These are phyloP conservation scores for Passiflora organensis DNA, from an alignment of 345 rosid species.

Conservation along the genomic window DNA sequence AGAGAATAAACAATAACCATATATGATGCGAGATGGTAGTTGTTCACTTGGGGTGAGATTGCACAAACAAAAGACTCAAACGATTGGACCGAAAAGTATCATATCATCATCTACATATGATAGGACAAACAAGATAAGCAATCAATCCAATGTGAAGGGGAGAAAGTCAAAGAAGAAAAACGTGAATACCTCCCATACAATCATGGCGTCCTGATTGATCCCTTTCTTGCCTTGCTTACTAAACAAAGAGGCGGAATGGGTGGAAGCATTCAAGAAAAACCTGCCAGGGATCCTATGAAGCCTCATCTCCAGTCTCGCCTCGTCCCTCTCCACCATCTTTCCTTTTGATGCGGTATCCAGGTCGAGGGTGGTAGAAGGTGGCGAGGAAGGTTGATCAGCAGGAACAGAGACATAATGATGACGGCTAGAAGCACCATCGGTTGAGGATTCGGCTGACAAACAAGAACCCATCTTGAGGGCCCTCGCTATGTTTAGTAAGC, in stretches of 20 bases:
- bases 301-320: background rate
- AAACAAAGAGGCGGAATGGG: slow-evolving; percentile 1
- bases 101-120: background rate
- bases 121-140: background rate
- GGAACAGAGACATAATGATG: background rate
- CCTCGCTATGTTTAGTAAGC: background rate
- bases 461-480: background rate
- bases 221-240: slow-evolving; percentile 16
- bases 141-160: too few relatives aligned
- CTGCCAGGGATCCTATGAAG: slow-evolving; percentile 3
- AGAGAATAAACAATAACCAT: too few relatives aligned
- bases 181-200: slow-evolving; percentile 7
- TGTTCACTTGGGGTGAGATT: background rate
- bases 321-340: background rate
- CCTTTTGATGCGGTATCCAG: background rate
- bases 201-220: slow-evolving; percentile 16
- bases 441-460: background rate
- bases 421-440: background rate
- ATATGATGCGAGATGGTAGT: background rate
- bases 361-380: too few relatives aligned
- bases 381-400: too few relatives aligned
- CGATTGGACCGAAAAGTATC: background rate
- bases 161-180: background rate
- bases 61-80: background rate
- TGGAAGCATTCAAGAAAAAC: background rate